Percentiles rank a stretch among this genome's conserved stretches.
Conservation (phyloP, 352 stramenopile species). For the Phytophthora constricta region DNA sequence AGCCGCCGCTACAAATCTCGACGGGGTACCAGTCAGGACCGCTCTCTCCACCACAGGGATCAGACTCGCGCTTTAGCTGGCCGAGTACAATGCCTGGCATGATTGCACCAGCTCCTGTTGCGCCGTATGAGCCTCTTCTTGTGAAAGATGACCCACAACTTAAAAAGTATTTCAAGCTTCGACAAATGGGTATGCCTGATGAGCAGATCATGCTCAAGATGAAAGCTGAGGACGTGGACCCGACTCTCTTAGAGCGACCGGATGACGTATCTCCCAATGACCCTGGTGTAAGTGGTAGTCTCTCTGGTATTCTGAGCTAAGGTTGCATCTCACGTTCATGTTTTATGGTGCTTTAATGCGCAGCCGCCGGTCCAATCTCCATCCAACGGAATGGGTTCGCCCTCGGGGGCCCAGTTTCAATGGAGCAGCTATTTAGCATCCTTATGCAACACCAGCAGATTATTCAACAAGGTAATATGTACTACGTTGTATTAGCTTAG, state of each 20-base stretch:
- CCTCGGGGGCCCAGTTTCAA: constrained; percentile 66
- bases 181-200: constrained; percentile 81
- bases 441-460: constrained; percentile 90
- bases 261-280: constrained; percentile 85
- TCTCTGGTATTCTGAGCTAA: background rate
- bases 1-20: constrained; percentile 41
- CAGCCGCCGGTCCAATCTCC: constrained; percentile 47
- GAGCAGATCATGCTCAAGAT: constrained; percentile 89
- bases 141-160: constrained; percentile 79
- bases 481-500: background rate
- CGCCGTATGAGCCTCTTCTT: constrained; percentile 71
- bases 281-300: constrained; percentile 55
- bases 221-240: constrained; percentile 68
- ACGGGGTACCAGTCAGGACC: constrained; percentile 23
- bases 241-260: constrained; percentile 67
- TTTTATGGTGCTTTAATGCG: constrained; percentile 3
- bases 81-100: too few relatives aligned
- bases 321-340: background rate
- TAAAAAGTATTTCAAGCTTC: constrained; percentile 87
- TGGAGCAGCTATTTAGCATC: constrained; percentile 89
- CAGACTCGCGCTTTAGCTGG: constrained; percentile 30
- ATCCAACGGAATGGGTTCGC: constrained; percentile 11
- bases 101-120: constrained; percentile 30
- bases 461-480: constrained; percentile 74
- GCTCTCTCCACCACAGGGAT: constrained; percentile 22